Conservation (phyloP, 2,329 filamentous ascomycete genomes). For the Fusarium sulawesiense region DNA sequence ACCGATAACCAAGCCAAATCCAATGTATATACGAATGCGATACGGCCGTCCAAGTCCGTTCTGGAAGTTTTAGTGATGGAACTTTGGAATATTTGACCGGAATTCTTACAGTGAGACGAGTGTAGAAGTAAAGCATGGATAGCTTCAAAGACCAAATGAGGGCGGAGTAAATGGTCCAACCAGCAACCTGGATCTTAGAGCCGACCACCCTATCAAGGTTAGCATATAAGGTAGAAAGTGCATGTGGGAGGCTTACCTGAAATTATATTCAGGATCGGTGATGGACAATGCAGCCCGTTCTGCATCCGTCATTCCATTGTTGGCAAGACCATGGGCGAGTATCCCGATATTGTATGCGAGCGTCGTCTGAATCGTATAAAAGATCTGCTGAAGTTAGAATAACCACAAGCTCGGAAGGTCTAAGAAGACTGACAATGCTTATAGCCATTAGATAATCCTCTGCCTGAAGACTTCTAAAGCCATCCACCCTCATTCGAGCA, state of each 20-base stretch:
- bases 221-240: background rate
- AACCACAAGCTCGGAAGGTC: fast-evolving
- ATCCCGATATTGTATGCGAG: conserved; percentile 62
- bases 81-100: fast-evolving
- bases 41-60: conserved; percentile 53
- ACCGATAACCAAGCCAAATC: conserved; percentile 58
- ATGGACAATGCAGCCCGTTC: conserved; percentile 57
- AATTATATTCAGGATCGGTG: conserved; percentile 55
- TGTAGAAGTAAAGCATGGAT: conserved; percentile 67
- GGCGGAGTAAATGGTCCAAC: conserved; percentile 64
- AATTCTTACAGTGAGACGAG: conserved; percentile 57
- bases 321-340: conserved; percentile 61
- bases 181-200: conserved; percentile 65
- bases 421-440: conserved; percentile 11
- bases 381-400: conserved; percentile 51
- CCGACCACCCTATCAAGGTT: conserved; percentile 56
- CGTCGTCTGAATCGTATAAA: conserved; percentile 62
- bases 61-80: conserved; percentile 40
- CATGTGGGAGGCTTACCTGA: conserved; percentile 38
- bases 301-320: conserved; percentile 64
- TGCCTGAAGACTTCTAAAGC: conserved; percentile 40
- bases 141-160: conserved; percentile 66
- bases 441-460: conserved; percentile 49
- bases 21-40: conserved; percentile 59
- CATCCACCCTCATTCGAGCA: conserved; percentile 43